Base-by-base conservation (phyloP, 345 rosid genomes). In the Melaleuca quinquenervia region DNA sequence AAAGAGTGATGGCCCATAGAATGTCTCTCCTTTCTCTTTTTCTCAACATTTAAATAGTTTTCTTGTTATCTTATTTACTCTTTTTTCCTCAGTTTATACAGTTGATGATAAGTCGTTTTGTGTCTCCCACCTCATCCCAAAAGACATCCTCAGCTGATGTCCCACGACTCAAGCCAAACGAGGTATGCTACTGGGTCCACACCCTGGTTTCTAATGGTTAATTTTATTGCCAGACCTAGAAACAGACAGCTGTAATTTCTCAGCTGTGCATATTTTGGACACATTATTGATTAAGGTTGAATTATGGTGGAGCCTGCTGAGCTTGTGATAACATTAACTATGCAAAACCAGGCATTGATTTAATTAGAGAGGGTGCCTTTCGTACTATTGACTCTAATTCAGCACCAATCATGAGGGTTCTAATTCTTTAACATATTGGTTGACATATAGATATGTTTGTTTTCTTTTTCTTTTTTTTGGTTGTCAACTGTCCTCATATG, bases 51-150 rank as follows among this genome's bases (percentile, higher is more conserved):
- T 83, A 0, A 10, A 83, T 55, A 41, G 18, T 15, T 54, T 44
- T 83, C 32, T 83, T 52, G 20, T 44, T 52, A 16, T 8, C 32
- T 48, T 36, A 18, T 83, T 52, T 83, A 52, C 58, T 36, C 16
- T 52, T 56, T 50, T 70, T 86, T 29, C 41, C 83, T 50, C n/a
- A 55, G 64, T 48, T 50, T 26, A 45, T 82, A 48, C 49, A 26
- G 80, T 75, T 51, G 84, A 74, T 24, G 58, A 21, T 41, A 44
- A 86, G 70, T 86, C 84, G 54, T 75, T 56, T 82, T 74, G 84
- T 84, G 90, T 84, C 92, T 84, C 87, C 85, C 78, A 87, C 55
- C 82, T 64, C 87, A 56, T 82, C 89, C 82, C 91, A 90, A 89
- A 89, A 86, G 92, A 85, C 91, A 91, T 58, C 53, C 84, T 86